Conservation (phyloP, 371 early-diverging fungal species). For the Mucor indicus region DNA sequence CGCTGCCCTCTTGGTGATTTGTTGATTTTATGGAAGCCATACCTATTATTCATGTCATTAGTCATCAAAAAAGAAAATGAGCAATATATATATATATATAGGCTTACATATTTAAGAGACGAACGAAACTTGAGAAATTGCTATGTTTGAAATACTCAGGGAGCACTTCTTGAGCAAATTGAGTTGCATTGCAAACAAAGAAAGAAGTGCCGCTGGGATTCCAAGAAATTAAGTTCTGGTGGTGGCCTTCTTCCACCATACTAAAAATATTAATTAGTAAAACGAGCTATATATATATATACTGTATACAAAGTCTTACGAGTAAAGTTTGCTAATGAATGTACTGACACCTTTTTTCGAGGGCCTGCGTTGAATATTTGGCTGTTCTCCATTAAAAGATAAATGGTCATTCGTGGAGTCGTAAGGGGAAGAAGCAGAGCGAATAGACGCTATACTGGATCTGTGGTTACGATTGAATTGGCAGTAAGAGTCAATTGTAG, state of each 20-base stretch:
- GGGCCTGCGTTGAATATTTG: neutral
- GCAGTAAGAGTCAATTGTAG: neutral
- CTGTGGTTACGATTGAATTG: constrained; percentile 7
- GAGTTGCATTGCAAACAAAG: constrained; percentile 79
- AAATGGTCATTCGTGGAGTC: constrained; percentile 5
- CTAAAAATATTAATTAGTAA: no score
- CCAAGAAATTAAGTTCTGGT: constrained; percentile 78
- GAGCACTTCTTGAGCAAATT: constrained; percentile 78
- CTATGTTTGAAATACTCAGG: constrained; percentile 76
- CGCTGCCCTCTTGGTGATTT: constrained; percentile 64
- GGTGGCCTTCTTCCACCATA: constrained; percentile 72
- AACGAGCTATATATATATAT: neutral
- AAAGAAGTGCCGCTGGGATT: constrained; percentile 81
- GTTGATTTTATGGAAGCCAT: constrained; percentile 61
- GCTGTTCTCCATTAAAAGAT: constrained; percentile 4
- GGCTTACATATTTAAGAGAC: constrained; percentile 68
- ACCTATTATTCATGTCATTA: constrained; percentile 6
- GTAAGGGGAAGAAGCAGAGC: constrained; percentile 7
- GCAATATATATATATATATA: neutral
- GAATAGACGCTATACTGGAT: constrained; percentile 7
- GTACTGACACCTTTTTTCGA: constrained; percentile 17
- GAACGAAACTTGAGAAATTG: constrained; percentile 25
- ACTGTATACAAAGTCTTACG: constrained; percentile 1
- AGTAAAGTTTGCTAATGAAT: constrained; percentile 15
- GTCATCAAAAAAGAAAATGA: no score